Conservation (phyloP, 2,329 filamentous ascomycete species). For the Drechslera avenae region DNA sequence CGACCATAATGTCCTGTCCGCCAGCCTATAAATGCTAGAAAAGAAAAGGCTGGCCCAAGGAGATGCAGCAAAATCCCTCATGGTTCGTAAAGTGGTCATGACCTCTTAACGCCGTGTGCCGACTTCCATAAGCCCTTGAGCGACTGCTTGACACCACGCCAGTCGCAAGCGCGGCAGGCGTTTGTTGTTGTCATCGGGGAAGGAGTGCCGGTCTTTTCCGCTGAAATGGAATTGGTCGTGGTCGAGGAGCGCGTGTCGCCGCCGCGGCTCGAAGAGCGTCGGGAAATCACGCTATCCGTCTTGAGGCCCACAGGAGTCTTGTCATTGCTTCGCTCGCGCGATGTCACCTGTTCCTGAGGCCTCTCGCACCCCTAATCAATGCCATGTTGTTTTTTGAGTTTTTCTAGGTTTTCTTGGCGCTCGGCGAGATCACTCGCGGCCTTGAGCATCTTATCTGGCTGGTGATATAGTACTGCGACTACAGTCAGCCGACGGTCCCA, state of each 20-base stretch:
- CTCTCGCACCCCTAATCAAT: slow-evolving; percentile 76
- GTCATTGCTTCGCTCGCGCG: slow-evolving; percentile 38
- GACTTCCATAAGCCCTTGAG: slow-evolving; percentile 42
- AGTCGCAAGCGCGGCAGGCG: slow-evolving; percentile 39
- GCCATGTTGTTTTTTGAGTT: slow-evolving; percentile 95
- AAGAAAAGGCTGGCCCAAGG: slow-evolving; percentile 17
- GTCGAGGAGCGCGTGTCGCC: slow-evolving; percentile 26
- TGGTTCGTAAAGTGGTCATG: slow-evolving; percentile 30
- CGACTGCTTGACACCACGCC: slow-evolving; percentile 39
- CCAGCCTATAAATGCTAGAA: slow-evolving; percentile 7
- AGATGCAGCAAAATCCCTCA: slow-evolving; percentile 24
- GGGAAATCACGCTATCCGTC: slow-evolving; percentile 35
- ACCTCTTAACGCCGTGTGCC: slow-evolving; percentile 38
- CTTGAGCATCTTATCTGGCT: slow-evolving; percentile 78
- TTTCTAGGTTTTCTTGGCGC: slow-evolving; percentile 95
- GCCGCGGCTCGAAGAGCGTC: slow-evolving; percentile 32
- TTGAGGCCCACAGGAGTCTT: slow-evolving; percentile 47
- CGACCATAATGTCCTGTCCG: slow-evolving; percentile 9
- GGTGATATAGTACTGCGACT: slow-evolving; percentile 70
- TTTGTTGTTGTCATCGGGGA: slow-evolving; percentile 21
- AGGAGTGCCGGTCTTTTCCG: slow-evolving; percentile 28
- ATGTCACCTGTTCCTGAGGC: slow-evolving; percentile 54
- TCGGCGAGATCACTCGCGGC: slow-evolving; percentile 93
- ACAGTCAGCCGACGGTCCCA: slow-evolving; percentile 11
- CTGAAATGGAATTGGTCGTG: slow-evolving; percentile 31